Conservation (phyloP, 2,329 filamentous ascomycete species). For the Lecanosticta acicola region DNA sequence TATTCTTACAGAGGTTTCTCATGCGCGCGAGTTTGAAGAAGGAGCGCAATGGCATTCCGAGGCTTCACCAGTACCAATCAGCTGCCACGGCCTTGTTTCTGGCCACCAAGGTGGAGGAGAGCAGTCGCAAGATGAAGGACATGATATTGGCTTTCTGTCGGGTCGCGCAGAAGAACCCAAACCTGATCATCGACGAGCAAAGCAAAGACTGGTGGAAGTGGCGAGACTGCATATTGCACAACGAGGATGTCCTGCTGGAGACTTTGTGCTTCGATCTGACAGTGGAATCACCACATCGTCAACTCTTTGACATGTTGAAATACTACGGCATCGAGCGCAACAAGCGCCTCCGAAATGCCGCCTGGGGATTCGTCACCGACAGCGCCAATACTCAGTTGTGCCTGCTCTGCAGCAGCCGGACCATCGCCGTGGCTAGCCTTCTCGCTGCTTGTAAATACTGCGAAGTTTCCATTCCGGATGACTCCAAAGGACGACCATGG, state of each 20-base stretch:
- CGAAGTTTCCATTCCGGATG: slow-evolving; percentile 65
- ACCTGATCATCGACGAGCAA: slow-evolving; percentile 88
- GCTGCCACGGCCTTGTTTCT: slow-evolving; percentile 88
- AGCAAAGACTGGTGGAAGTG: slow-evolving; percentile 98
- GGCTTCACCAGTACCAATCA: slow-evolving; percentile 80
- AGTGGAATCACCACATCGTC: slow-evolving; percentile 79
- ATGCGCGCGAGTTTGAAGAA: slow-evolving; percentile 82
- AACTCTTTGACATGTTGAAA: slow-evolving; percentile 74
- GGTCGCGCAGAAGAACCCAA: slow-evolving; percentile 89
- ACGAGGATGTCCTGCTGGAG: slow-evolving; percentile 90
- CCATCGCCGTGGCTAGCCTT: slow-evolving; percentile 77
- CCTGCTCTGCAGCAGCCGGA: slow-evolving; percentile 69
- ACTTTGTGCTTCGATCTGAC: slow-evolving; percentile 89
- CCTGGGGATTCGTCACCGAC: slow-evolving; percentile 94
- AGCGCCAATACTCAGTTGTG: slow-evolving; percentile 78
- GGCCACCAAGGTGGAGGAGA: slow-evolving; percentile 95
- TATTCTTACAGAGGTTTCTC: slow-evolving; percentile 94
- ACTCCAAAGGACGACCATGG: slow-evolving; percentile 73
- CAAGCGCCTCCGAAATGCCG: slow-evolving; percentile 73
- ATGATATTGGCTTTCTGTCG: slow-evolving; percentile 90
- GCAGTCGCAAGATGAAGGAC: slow-evolving; percentile 91
- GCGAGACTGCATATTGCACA: slow-evolving; percentile 86
- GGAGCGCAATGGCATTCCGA: slow-evolving; percentile 57
- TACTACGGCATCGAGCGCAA: slow-evolving; percentile 70
- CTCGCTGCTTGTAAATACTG: slow-evolving; percentile 80